Conservation (phyloP, 2,329 filamentous ascomycete species). For the Diaporthe destruens region DNA sequence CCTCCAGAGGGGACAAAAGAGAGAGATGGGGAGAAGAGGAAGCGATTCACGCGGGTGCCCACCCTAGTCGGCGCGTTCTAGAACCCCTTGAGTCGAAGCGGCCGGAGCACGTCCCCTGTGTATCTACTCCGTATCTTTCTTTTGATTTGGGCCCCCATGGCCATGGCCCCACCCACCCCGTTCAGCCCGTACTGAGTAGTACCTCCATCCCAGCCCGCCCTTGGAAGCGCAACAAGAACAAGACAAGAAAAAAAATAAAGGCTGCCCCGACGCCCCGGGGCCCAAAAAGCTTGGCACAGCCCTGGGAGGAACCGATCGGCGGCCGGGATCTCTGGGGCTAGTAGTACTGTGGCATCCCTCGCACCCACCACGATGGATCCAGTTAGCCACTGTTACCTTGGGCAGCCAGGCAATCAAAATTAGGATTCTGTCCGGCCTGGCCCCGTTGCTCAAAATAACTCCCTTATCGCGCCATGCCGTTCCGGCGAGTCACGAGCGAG, state of each 20-base stretch:
- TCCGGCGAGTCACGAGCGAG: conserved; percentile 12
- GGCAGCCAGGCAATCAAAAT: neutral
- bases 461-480: conserved; percentile 12
- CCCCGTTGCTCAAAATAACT: conserved; percentile 24
- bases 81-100: neutral
- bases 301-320: conserved; percentile 23
- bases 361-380: too few relatives aligned
- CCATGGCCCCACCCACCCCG: neutral
- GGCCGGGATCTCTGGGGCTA: neutral
- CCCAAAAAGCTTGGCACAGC: conserved; percentile 29
- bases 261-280: neutral
- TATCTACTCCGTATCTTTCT: too few relatives aligned
- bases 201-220: too few relatives aligned
- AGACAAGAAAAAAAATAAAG: neutral
- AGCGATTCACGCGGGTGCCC: neutral
- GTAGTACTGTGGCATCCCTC: neutral
- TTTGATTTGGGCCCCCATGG: neutral
- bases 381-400: neutral
- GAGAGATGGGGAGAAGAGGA: neutral
- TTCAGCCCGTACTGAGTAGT: too few relatives aligned
- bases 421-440: neutral
- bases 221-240: too few relatives aligned
- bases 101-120: conserved; percentile 6
- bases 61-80: conserved; percentile 15
- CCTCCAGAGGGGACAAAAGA: neutral